phyloP scores from a whole-genome alignment of 768 basidiomycete genomes.

The Mycena metata region DNA sequence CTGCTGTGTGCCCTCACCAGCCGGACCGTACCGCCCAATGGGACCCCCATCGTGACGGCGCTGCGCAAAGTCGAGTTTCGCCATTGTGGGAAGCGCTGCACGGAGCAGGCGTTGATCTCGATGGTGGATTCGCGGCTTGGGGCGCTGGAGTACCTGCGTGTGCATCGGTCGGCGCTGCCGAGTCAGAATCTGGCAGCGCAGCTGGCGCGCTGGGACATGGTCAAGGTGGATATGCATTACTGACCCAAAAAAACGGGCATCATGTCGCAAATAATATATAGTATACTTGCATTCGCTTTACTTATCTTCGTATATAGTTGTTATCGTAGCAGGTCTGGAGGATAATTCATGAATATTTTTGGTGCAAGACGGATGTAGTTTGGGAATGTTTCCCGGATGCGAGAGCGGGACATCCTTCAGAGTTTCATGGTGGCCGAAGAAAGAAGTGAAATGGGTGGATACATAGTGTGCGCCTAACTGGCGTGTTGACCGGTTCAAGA shows the following conservation, averaged over 20 bases:
- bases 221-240: conserved; percentile 25
- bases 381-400: too few relatives aligned
- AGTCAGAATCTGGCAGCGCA: conserved; percentile 21
- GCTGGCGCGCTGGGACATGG: conserved; percentile 18
- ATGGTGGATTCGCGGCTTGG: conserved; percentile 30
- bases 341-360: too few relatives aligned
- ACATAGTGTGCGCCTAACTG: not conserved
- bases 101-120: conserved; percentile 30
- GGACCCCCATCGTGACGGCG: too few relatives aligned
- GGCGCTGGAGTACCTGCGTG: conserved; percentile 26
- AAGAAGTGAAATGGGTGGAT: not conserved
- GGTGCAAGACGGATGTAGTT: too few relatives aligned
- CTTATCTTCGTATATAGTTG: not conserved
- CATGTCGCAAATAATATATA: not conserved
- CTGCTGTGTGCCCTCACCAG: conserved; percentile 1
- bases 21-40: not conserved
- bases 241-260: not conserved
- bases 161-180: conserved; percentile 33
- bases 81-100: conserved; percentile 34
- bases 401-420: too few relatives aligned
- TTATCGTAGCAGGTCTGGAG: not conserved
- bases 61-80: conserved; percentile 35
- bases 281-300: conserved; percentile 7
- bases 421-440: too few relatives aligned
- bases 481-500: not conserved